Evolutionary conservation across 371 early-diverging fungal genomes (phyloP).

Genomic region (Cladochytrium tenue): DNA sequence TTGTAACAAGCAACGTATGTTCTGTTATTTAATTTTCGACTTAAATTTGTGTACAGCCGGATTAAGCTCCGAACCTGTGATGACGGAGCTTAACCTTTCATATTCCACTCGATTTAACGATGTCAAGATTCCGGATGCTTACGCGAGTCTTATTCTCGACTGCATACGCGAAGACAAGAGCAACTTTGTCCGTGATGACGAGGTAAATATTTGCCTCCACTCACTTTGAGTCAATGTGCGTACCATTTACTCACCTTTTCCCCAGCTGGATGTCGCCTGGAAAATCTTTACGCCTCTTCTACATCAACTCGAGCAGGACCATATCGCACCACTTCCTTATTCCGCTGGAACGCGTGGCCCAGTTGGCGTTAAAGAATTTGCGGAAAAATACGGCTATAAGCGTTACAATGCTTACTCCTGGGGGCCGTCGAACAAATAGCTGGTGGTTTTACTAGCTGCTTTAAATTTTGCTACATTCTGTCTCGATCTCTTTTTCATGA

Average conservation of each 20-base stretch:
- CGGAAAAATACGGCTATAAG: slow-evolving; percentile 68
- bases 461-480: no score
- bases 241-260: no score
- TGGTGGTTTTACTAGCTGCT: no score
- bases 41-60: slow-evolving; percentile 22
- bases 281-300: slow-evolving; percentile 94
- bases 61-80: slow-evolving; percentile 42
- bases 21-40: background rate
- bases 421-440: no score
- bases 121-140: slow-evolving; percentile 91
- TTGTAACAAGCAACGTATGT: slow-evolving; percentile 80
- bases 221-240: no score
- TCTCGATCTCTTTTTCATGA: no score
- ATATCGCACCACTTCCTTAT: slow-evolving; percentile 74
- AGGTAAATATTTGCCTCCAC: no score
- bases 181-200: slow-evolving; percentile 96
- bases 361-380: slow-evolving; percentile 63
- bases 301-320: slow-evolving; percentile 77
- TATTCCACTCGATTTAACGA: slow-evolving; percentile 85
- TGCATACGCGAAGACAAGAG: slow-evolving; percentile 87
- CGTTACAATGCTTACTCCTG: slow-evolving; percentile 40
- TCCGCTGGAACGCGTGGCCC: slow-evolving; percentile 89
- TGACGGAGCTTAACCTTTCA: slow-evolving; percentile 88
- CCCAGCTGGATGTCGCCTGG: slow-evolving; percentile 86
- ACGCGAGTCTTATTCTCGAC: slow-evolving; percentile 91